Evolutionary conservation across 202 grass and related monocot genomes (phyloP).

Genomic region (Carex arenaria): DNA sequence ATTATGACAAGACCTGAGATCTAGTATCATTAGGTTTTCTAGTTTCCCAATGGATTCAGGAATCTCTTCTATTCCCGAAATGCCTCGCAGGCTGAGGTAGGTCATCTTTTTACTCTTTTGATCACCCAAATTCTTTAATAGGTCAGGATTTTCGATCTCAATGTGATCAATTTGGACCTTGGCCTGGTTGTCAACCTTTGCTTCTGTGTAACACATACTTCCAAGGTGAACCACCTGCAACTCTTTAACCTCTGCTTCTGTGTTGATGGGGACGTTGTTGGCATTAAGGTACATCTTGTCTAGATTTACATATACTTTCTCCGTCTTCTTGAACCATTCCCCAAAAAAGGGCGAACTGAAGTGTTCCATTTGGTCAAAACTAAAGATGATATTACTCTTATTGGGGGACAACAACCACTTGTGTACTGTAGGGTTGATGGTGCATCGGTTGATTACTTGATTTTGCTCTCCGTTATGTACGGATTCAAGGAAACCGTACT

Average conservation of each 20-base stretch:
- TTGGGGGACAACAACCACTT: neutral
- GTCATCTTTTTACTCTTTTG: neutral
- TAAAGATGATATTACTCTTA: too few species aligned
- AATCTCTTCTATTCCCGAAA: slow-evolving; percentile 47
- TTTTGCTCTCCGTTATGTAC: slow-evolving; percentile 15
- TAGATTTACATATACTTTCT: neutral
- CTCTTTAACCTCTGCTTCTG: too few species aligned
- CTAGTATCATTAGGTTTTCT: slow-evolving; percentile 47
- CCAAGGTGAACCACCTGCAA: neutral
- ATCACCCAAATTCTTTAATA: slow-evolving; percentile 27
- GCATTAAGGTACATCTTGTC: neutral
- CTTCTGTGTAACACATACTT: neutral
- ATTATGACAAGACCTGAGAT: slow-evolving; percentile 74
- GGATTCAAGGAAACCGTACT: slow-evolving; percentile 27
- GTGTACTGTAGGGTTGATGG: slow-evolving; percentile 25
- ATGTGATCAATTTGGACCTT: neutral
- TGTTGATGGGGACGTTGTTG: too few species aligned
- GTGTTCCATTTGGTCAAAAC: too few species aligned
- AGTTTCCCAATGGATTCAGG: slow-evolving; percentile 36
- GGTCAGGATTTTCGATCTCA: neutral
- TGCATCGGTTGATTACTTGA: slow-evolving; percentile 22
- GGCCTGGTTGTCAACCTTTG: neutral
- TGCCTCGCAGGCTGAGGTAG: slow-evolving; percentile 50
- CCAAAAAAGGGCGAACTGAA: too few species aligned
- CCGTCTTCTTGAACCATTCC: rapidly evolving